A percentile compares a stretch with the other conserved stretches of the same genome.
These are phyloP conservation scores for Exutisphaerella laricina DNA, from an alignment of 2,329 filamentous ascomycete genomes.

Conservation along the genomic window DNA sequence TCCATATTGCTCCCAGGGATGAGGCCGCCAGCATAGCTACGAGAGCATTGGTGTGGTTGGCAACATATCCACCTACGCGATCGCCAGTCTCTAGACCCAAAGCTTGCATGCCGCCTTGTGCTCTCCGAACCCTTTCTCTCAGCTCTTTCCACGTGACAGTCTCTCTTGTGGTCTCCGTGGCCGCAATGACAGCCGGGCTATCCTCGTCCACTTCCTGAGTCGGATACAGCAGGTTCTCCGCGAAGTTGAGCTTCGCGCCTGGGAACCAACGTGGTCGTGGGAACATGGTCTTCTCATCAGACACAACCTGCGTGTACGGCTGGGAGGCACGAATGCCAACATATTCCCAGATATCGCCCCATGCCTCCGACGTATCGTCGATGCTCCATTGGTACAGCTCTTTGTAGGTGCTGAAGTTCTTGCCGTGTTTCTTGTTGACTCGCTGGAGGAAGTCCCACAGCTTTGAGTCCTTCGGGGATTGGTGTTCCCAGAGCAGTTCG, in stretches of 20 bases:
- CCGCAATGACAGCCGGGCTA: slow-evolving; percentile 67
- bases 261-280: slow-evolving; percentile 82
- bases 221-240: slow-evolving; percentile 88
- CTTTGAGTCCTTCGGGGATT: slow-evolving; percentile 38
- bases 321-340: slow-evolving; percentile 67
- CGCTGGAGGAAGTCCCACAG: slow-evolving; percentile 49
- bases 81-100: slow-evolving; percentile 59
- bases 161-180: slow-evolving; percentile 66
- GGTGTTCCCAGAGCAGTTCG: slow-evolving; percentile 35
- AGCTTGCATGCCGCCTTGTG: slow-evolving; percentile 63
- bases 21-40: slow-evolving; percentile 82
- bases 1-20: slow-evolving; percentile 84
- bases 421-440: slow-evolving; percentile 61
- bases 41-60: slow-evolving; percentile 81
- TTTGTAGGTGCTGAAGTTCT: slow-evolving; percentile 61
- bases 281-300: slow-evolving; percentile 65
- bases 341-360: slow-evolving; percentile 80
- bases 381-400: slow-evolving; percentile 84
- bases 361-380: slow-evolving; percentile 68
- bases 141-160: slow-evolving; percentile 72
- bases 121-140: slow-evolving; percentile 68
- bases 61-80: slow-evolving; percentile 67
- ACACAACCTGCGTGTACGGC: slow-evolving; percentile 61
- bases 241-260: slow-evolving; percentile 78
- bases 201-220: slow-evolving; percentile 52